Percentiles rank a stretch among this genome's conserved stretches.
Evolutionary conservation across 2,329 filamentous ascomycete species (phyloP).

Genomic region (Laburnicola sp.): DNA sequence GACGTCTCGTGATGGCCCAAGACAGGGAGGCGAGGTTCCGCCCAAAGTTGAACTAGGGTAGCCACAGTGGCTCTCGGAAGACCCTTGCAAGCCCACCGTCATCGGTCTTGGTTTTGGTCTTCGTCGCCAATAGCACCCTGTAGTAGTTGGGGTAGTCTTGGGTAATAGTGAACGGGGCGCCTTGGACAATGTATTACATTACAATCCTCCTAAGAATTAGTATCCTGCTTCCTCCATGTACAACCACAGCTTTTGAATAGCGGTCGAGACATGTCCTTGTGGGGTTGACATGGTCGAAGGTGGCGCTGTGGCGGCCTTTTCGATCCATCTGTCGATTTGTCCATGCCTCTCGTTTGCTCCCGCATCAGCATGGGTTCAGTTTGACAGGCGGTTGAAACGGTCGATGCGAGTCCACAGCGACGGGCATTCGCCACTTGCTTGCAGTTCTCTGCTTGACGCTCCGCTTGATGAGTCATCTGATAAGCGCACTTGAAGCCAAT

Average conservation of each 20-base stretch:
- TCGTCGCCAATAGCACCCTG: neutral
- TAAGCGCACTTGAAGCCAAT: slow-evolving; percentile 17
- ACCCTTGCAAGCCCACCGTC: slow-evolving; percentile 8
- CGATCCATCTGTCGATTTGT: neutral
- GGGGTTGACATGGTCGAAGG: neutral
- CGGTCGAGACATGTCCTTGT: neutral
- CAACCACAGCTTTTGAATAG: neutral
- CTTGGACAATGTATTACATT: neutral
- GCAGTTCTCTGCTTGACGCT: slow-evolving; percentile 24
- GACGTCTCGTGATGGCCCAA: slow-evolving; percentile 16
- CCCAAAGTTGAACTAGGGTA: slow-evolving; percentile 6
- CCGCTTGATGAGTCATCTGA: slow-evolving; percentile 39
- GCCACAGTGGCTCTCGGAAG: slow-evolving; percentile 15
- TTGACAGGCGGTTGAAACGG: slow-evolving; percentile 23
- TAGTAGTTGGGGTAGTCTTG: neutral
- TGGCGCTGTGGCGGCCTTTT: neutral
- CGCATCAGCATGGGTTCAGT: slow-evolving; percentile 11
- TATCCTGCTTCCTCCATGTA: neutral
- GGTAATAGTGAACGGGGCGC: neutral
- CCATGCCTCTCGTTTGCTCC: slow-evolving; percentile 6
- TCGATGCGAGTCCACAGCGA: slow-evolving; percentile 20
- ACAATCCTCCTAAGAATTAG: neutral
- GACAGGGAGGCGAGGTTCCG: slow-evolving; percentile 1
- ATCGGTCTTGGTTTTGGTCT: neutral
- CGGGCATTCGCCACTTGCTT: slow-evolving; percentile 26